Base-by-base conservation (phyloP, 306 rosid species). In the Cucurbita ficifolia region DNA sequence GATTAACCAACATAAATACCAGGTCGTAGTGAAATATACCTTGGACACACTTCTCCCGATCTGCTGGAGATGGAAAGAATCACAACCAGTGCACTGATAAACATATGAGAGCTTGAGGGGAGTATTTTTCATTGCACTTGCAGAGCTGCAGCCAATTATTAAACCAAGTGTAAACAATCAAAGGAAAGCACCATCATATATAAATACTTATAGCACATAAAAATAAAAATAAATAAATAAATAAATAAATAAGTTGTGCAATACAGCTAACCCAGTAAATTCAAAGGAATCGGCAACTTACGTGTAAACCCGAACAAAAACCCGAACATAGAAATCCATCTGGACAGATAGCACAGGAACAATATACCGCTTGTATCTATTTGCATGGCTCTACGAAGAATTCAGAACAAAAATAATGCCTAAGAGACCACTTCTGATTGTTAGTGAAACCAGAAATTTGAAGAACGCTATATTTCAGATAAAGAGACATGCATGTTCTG, bases 101-200 rank as follows among this genome's bases (percentile, higher is more conserved):
- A 95, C 96, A 85, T 91, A 95, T 14, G 99, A 91, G 73, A 91
- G 96, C 90, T 91, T 95, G 22, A 95, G 83, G 52, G 99, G 99
- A 73, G 99, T 91, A 60, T 84, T 89, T 84, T 95, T 95, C 91
- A 95, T 95, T 53, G 92, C 96, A 87, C 96, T 80, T 43, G 97
- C 97, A 62, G 99, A 95, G 50, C 99, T 95, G 91, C 82, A 88
- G 77, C 59, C 77, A 83, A 80, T 77, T 33, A 40, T 81, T 79
- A n/a, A 54, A 73, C 65, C 24, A 61, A 77, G 78, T 76, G 76
- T 79, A 50, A 78, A 62, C 35, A 43, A 57, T 69, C 46, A 51
- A 78, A 70, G 13, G 18, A 58, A 42, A 21, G 48, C 53, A 42
- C 21, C 38, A 48, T 38, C 10, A 17, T 38, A 18, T 36, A 56